Evolutionary conservation across 2,329 filamentous ascomycete genomes (phyloP), one percentile per base, ranked within the genome.

Genomic region (Pseudofabraea citricarpa): DNA sequence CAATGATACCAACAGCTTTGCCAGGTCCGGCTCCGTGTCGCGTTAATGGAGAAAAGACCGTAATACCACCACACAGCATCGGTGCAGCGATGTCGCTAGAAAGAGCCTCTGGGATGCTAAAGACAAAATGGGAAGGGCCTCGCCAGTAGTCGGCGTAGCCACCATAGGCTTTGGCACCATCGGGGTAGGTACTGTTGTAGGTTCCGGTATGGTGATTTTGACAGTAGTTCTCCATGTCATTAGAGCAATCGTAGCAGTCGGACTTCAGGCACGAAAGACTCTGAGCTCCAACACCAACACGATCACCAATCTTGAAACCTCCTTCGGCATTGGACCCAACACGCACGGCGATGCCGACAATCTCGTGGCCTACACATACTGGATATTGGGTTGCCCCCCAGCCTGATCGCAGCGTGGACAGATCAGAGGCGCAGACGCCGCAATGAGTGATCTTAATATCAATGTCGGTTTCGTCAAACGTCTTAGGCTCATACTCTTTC

Each of bases 61-160:
- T 90, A 44, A 90, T 73, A 1, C 87, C 86, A 1, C 79, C 86
- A 59, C 86, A 90, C 20, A 90, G 71, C 66, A 90, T 77, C 1
- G 85, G 85, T 3, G 84, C 74, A 0, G 69, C 71, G 0, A 64
- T 53, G 21, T 71, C 66, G 0, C 70, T 70, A 3, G 69, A 59
- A 12, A 31, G 6, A 10, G 13, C 27, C 4, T 31, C 27, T 6
- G 27, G 27, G 27, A 31, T 31, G 13, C 16, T 31, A 15, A 31
- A 4, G 27, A 31, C 27, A 10, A 31, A 31, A 31, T 31, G 27
- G 5, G 27, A 31, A 2, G 27, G 27, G 6, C 13, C 6, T 12
- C 27, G 27, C 6, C 16, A n/a, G 9, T 31, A 31, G 13, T n/a
- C 13, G 13, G 27, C 27, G 16, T 31, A 31, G 27, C 27, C 27